Base-by-base conservation (phyloP, 2,329 filamentous ascomycete genomes). In the Thielaviopsis musarum region DNA sequence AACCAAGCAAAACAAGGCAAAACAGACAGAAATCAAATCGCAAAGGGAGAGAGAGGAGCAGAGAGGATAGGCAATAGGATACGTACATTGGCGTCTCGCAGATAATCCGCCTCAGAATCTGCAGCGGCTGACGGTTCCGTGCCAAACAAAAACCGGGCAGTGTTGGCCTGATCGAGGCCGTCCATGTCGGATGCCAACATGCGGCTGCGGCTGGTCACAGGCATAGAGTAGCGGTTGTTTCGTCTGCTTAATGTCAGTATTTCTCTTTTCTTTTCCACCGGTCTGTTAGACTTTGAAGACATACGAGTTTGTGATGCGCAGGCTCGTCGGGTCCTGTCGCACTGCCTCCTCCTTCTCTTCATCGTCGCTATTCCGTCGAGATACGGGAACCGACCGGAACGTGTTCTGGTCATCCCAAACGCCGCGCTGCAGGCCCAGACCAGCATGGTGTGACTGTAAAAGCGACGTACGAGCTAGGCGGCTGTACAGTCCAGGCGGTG, bases 181-280 rank as follows among this genome's bases (percentile, higher is more conserved):
- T 83, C 77, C 64, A 62, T 57, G 38, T 64, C 61, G 52, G 84
- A 83, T 67, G 85, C 83, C 66, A 83, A 73, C 64, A 77, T 82
- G 64, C 85, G 81, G 64, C 83, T 81, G 62, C 80, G 79, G 38
- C 53, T 57, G 54, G 86, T 88, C 57, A 91, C 87, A 34, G 91
- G 91, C 87, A 96, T 91, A 4, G 91, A 96, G 71, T 95, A 95
- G 64, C 91, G 86, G 70, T 95, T 94, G 62, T 85, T 56, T 30
- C 56, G 34, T 49, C 53, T 48, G 21, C 22, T 30, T 17, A 17
- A 6, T 34, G 30, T 34, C 30, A 34, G 30, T 34, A 34, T 34
- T 34, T 12, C 10, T 12, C 30, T 34, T 34, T 34, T 34, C 24
- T 26, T 26, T 26, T 26, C 24, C n/a, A n/a, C n/a, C n/a, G n/a